These are phyloP conservation scores for Urochloa ruziziensis DNA, from an alignment of 176 grass and related monocot species.

Conservation along the genomic window DNA sequence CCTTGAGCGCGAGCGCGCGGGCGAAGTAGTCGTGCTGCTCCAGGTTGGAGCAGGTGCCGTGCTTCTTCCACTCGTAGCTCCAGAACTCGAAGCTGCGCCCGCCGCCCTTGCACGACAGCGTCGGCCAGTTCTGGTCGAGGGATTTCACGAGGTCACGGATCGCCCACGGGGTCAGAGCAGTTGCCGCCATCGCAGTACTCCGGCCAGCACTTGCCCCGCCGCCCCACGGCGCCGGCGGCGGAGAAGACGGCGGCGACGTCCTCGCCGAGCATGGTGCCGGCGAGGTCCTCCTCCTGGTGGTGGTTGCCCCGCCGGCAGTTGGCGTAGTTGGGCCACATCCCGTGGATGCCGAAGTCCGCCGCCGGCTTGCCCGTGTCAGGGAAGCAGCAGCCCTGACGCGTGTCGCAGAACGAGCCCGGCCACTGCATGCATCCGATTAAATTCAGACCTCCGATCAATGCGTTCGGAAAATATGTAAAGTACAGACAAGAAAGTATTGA, in stretches of 20 bases:
- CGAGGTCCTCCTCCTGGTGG: background rate
- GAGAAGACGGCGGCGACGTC: background rate
- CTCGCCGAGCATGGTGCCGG: background rate
- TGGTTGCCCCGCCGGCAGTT: background rate
- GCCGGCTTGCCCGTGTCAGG: slow-evolving; percentile 59
- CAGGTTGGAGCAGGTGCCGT: slow-evolving; percentile 70
- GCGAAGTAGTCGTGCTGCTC: slow-evolving; percentile 63
- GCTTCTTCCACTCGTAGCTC: slow-evolving; percentile 85
- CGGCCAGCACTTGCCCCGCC: slow-evolving; percentile 39
- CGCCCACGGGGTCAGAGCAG: background rate
- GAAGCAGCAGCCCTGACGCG: slow-evolving; percentile 54
- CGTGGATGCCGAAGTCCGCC: slow-evolving; percentile 74
- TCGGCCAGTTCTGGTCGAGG: slow-evolving; percentile 55
- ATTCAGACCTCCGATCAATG: background rate
- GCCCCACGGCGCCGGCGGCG: background rate
- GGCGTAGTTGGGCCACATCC: slow-evolving; percentile 81
- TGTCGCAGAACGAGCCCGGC: slow-evolving; percentile 76
- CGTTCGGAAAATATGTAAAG: background rate
- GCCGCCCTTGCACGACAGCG: slow-evolving; percentile 52
- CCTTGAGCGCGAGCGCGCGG: slow-evolving; percentile 49
- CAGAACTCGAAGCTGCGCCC: slow-evolving; percentile 54
- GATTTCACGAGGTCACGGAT: slow-evolving; percentile 48
- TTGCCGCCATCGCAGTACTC: slow-evolving; percentile 27
- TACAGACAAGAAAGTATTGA: background rate
- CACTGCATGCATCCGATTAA: slow-evolving; percentile 35